These are phyloP conservation scores for Ophiostoma novo-ulmi DNA, from an alignment of 2,329 filamentous ascomycete species.

Conservation along the genomic window DNA sequence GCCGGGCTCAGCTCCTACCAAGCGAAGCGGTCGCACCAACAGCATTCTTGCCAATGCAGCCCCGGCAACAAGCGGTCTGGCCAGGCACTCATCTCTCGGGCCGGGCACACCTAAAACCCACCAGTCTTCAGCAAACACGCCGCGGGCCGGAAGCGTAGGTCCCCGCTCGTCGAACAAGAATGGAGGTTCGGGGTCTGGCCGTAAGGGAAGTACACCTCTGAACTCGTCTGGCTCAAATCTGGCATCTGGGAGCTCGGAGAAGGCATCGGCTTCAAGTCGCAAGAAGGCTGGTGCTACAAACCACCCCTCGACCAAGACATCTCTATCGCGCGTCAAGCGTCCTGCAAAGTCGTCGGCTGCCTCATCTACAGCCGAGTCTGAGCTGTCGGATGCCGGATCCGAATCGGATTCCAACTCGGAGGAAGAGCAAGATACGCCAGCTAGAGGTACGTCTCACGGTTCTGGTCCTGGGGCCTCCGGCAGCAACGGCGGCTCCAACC, in stretches of 20 bases:
- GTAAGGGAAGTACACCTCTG: conserved; percentile 45
- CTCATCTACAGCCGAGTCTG: conserved; percentile 58
- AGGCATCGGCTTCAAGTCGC: conserved; percentile 35
- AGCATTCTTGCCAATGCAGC: conserved; percentile 45
- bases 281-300: conserved; percentile 43
- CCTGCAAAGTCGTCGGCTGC: conserved; percentile 54
- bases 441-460: conserved; percentile 30
- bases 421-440: conserved; percentile 38
- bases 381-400: conserved; percentile 59
- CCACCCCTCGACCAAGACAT: conserved; percentile 48
- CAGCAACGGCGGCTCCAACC: conserved; percentile 5
- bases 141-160: conserved; percentile 53
- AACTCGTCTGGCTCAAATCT: conserved; percentile 10
- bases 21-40: conserved; percentile 49
- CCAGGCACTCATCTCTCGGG: conserved; percentile 58
- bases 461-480: conserved; percentile 10
- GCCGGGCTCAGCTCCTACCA: conserved; percentile 45
- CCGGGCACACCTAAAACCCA: conserved; percentile 56
- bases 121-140: conserved; percentile 31
- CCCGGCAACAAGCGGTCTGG: conserved; percentile 52
- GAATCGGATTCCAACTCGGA: conserved; percentile 50
- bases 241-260: conserved; percentile 29
- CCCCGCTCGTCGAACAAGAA: conserved; percentile 50
- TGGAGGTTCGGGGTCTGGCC: conserved; percentile 36
- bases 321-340: conserved; percentile 58